These are phyloP conservation scores for Pseudopithomyces chartarum DNA, from an alignment of 2,329 filamentous ascomycete genomes.

Conservation along the genomic window DNA sequence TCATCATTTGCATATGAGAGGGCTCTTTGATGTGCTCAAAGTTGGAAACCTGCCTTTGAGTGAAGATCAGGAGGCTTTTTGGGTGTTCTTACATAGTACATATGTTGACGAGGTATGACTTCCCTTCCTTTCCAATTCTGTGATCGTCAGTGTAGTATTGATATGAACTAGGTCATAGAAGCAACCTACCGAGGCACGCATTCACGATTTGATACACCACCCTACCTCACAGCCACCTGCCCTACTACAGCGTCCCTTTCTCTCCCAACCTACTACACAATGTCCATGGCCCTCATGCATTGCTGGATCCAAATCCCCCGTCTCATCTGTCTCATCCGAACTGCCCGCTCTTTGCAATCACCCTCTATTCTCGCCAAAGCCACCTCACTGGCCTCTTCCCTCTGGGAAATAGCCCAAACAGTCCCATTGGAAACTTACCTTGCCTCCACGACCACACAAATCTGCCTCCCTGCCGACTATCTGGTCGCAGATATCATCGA, in stretches of 20 bases:
- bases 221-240: constrained; percentile 1
- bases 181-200: constrained; percentile 1
- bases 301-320: constrained; percentile 15
- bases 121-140: neutral
- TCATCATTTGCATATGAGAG: constrained; percentile 1
- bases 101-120: constrained; percentile 5
- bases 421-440: neutral
- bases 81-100: neutral
- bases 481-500: constrained; percentile 2
- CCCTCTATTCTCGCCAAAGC: constrained; percentile 2
- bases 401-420: constrained; percentile 7
- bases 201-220: neutral
- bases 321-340: constrained; percentile 9
- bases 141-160: neutral
- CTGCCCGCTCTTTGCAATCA: neutral
- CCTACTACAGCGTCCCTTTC: neutral
- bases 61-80: neutral
- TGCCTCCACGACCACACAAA: neutral
- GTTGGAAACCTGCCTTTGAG: neutral
- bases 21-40: constrained; percentile 3
- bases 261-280: neutral
- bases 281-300: constrained; percentile 13
- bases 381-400: constrained; percentile 2
- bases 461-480: neutral
- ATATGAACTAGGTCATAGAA: neutral